A percentile compares a stretch with the other conserved stretches of the same genome.
Conservation (phyloP, 192 early-diverging fungal genomes). For the Backusella tarrabulga region DNA sequence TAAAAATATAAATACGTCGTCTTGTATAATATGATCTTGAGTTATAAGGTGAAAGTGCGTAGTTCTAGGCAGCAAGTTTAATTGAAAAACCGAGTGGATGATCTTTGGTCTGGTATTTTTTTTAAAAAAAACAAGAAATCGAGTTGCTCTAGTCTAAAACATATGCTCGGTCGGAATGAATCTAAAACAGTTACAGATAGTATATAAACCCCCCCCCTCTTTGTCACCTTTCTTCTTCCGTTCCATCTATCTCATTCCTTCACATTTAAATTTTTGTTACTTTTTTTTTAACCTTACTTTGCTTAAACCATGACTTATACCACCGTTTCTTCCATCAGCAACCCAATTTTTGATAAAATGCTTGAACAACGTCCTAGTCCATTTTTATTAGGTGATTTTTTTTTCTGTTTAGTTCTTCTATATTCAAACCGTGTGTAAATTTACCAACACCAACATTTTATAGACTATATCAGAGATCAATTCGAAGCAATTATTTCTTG, state of each 20-base stretch:
- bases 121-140: neutral
- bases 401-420: neutral
- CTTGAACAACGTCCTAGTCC: neutral
- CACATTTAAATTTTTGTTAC: neutral
- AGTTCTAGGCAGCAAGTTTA: neutral
- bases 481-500: slow-evolving; percentile 17
- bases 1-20: neutral
- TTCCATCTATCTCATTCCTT: neutral
- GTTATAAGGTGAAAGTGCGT: neutral
- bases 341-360: neutral
- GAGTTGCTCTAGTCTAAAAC: neutral
- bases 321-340: neutral
- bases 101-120: neutral
- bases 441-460: neutral
- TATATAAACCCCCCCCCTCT: neutral
- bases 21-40: neutral
- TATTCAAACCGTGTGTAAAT: neutral
- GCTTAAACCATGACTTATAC: neutral
- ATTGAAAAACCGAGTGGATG: neutral
- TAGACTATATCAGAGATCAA: slow-evolving; percentile 8
- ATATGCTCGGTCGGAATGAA: neutral
- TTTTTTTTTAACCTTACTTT: neutral
- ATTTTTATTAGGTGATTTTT: slow-evolving; percentile 4
- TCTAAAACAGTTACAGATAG: slow-evolving; percentile 6
- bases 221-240: neutral